Base-by-base conservation (phyloP, 768 basidiomycete species). In the Leccinum barrowsii region DNA sequence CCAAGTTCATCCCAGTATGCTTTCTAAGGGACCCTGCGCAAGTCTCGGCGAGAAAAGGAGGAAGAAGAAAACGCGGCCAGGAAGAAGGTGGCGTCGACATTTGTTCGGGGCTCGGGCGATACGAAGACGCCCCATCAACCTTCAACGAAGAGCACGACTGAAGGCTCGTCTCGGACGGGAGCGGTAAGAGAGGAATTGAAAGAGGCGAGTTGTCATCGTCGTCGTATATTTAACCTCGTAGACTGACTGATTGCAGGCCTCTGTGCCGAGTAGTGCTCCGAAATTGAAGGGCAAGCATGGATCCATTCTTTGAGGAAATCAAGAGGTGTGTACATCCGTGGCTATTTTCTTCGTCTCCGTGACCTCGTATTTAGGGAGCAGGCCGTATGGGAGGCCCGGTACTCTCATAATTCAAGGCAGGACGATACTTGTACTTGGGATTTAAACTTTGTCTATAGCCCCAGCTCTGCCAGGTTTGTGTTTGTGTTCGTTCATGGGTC, bases 201-300 rank as follows among this genome's bases (percentile, higher is more conserved):
- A 22, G 71, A 72, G 6, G 71, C 68, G 59, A 64, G 77, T 70
- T 6, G 51, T 68, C 26, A 28, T 28, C 8, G 26, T 30, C 24
- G 50, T 40, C 19, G 34, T 63, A 22, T 54, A 42, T 37, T 50
- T 5, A n/a, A 40, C 37, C 17, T 2, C 24, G 19, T 46, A 7
- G 17, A 17, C 58, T 63, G 21, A 70, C 4, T 62, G 60, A 7
- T 53, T 28, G 28, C 28, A 87, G 82, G 78, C 80, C 0, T 81
- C 83, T 19, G 86, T 90, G 22, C 84, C 86, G 13, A 59, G 71
- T 26, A 69, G 67, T 58, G 77, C 71, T 5, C 82, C 85, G 1
- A 93, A 86, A 69, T 87, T 91, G 0, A 97, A 93, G 71, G 96
- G 96, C 3, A 97, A 93, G 71, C 85, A 96, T 26, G 93, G 95